Evolutionary conservation across 2,329 filamentous ascomycete species (phyloP).

Genomic region (Diaporthe citriasiana): DNA sequence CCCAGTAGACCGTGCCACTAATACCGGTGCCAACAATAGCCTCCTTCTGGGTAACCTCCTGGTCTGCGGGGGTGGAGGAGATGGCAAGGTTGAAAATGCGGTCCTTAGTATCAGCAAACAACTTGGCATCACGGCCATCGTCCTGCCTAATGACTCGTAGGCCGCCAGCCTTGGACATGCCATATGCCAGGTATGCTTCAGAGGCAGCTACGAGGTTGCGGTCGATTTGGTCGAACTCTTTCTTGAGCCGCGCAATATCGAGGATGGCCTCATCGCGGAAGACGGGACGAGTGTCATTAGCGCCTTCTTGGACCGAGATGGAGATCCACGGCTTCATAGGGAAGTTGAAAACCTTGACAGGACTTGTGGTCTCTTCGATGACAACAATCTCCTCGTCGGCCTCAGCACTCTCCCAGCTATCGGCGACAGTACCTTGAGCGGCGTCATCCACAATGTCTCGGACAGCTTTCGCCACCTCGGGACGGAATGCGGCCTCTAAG

Average conservation of each 20-base stretch:
- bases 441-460: slow-evolving; percentile 68
- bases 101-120: slow-evolving; percentile 92
- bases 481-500: slow-evolving; percentile 67
- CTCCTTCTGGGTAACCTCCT: slow-evolving; percentile 74
- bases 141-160: slow-evolving; percentile 95
- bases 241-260: slow-evolving; percentile 94
- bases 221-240: slow-evolving; percentile 97
- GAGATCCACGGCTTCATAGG: slow-evolving; percentile 97
- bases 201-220: slow-evolving; percentile 92
- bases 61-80: slow-evolving; percentile 75
- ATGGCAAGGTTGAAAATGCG: slow-evolving; percentile 95
- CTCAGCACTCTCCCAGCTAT: slow-evolving; percentile 92
- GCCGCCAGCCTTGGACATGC: slow-evolving; percentile 92
- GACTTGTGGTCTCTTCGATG: slow-evolving; percentile 74
- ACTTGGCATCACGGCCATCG: slow-evolving; percentile 89
- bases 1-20: slow-evolving; percentile 97
- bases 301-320: slow-evolving; percentile 77
- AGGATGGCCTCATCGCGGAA: slow-evolving; percentile 87
- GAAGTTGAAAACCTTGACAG: slow-evolving; percentile 91
- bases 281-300: slow-evolving; percentile 68
- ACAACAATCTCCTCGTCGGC: slow-evolving; percentile 75
- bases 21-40: slow-evolving; percentile 92
- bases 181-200: slow-evolving; percentile 92
- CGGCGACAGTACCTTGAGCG: slow-evolving; percentile 75
- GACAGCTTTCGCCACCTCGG: slow-evolving; percentile 65